Evolutionary conservation across 805 yeast genomes (phyloP), one percentile per base, ranked within the genome.

Genomic region (Kurtzmaniella cleridarum): DNA sequence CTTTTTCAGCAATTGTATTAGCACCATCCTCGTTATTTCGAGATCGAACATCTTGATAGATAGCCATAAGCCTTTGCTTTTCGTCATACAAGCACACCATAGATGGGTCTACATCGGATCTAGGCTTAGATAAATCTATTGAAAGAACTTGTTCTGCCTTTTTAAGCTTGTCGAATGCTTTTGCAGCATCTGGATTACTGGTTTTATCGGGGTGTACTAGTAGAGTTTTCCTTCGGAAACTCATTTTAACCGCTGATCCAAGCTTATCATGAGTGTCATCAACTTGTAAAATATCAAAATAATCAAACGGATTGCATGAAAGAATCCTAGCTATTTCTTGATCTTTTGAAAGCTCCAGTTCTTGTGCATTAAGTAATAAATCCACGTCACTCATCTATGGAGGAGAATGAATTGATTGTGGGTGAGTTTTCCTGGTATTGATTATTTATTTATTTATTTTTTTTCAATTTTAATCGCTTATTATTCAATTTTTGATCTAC

Each of bases 181-280:
- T 70, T 0, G 84, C 76, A 0, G 88, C 86, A n/a, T 66, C 59
- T 0, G 66, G 60, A 46, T 81, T 73, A 24, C 57, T 52, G 1
- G 76, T 68, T 50, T 79, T 80, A 52, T 82, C 90, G 0, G 90
- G 90, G 53, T 82, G 90, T 13, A 82, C 75, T 41, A 79, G 57
- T 28, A 82, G 58, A 2, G 88, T 79, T 52, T 76, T 79, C 55
- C 69, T 71, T 18, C 87, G 60, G 52, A 70, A 82, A 30, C 60
- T 47, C 42, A 65, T 73, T 45, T 69, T 71, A 40, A 79, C 69
- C 35, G 62, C 70, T 7, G 50, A 42, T 3, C 53, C 44, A 13
- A 30, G 23, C 13, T 1, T 71, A 54, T 5, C 73, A 71, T 9
- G 75, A 69, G 47, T 59, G 61, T 27, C 68, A 34, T 53, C 48